Evolutionary conservation across 306 rosid genomes (phyloP), one percentile per base, ranked within the genome.

Genomic region (Cicer yamashitae): DNA sequence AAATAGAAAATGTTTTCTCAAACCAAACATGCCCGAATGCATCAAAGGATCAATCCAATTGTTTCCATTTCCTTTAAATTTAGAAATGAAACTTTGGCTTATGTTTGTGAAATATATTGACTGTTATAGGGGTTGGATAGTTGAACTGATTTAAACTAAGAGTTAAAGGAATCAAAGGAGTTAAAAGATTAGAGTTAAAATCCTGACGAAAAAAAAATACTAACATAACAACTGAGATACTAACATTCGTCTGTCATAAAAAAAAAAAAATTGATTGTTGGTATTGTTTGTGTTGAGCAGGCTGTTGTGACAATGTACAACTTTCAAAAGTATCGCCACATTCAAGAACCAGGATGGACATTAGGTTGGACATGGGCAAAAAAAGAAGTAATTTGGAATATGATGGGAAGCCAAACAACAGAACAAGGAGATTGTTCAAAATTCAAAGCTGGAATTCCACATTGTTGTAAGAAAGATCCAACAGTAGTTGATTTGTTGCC

Each of bases 351-450:
- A 0, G 99, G 99, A 17, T 94, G 97, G 99, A 81, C 88, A 46
- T 59, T 94, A 73, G 96, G 96, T 69, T 94, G 97, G 99, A 87
- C 96, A 62, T 94, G 99, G 99, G 96, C 99, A 0, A 90, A 94
- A 73, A 94, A 94, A 76, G 99, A 94, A 84, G 97, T 94, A 12
- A 92, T 92, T 37, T 92, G 97, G 99, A 89, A 69, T 81, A 94
- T 89, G 97, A 73, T 87, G 93, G 99, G 99, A 76, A 70, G 66
- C 54, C 99, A 94, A 79, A 84, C 99, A 71, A 94, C 96, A 2
- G 96, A 92, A 71, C 99, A 94, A 87, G 99, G 99, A 10, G 96
- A 94, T 59, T 94, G 99, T 80, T 94, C 99, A 6, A 90, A 71
- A 74, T 94, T 76, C 86, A 89, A 89, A 70, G 96, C 93, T 53